A percentile compares a stretch with the other conserved stretches of the same genome.
Conservation (phyloP, 768 basidiomycete genomes). For the Phylloporus scabripes region DNA sequence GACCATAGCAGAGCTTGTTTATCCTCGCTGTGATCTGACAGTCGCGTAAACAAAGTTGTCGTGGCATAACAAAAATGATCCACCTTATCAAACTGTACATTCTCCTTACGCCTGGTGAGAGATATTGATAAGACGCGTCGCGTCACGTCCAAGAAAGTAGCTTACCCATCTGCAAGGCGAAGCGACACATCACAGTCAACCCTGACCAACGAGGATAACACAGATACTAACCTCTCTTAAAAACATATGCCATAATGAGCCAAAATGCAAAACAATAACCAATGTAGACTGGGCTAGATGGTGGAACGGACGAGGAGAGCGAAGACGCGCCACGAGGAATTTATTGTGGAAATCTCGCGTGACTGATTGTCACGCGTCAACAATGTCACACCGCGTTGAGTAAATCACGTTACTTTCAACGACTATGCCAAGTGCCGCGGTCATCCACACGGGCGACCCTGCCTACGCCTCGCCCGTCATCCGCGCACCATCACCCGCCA, state of each 20-base stretch:
- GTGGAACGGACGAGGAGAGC: conserved; percentile 17
- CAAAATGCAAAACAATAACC: conserved; percentile 1
- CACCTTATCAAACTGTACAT: conserved; percentile 91
- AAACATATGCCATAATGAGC: conserved; percentile 44
- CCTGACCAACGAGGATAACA: neutral
- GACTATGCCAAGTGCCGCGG: conserved; percentile 26
- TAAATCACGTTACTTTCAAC: conserved; percentile 1
- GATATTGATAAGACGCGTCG: conserved; percentile 23
- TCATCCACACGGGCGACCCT: conserved; percentile 31
- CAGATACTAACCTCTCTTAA: conserved; percentile 47
- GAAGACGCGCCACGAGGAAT: conserved; percentile 27
- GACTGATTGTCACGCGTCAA: conserved; percentile 29
- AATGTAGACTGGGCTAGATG: conserved; percentile 15
- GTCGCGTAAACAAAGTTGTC: conserved; percentile 13
- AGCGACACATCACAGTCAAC: conserved; percentile 7
- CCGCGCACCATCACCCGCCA: conserved; percentile 42
- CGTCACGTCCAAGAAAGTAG: conserved; percentile 4
- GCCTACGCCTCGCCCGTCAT: conserved; percentile 43
- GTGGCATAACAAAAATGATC: conserved; percentile 17
- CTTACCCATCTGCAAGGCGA: conserved; percentile 43
- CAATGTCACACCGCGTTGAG: conserved; percentile 30
- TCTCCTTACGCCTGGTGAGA: conserved; percentile 69
- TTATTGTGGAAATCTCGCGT: conserved; percentile 24
- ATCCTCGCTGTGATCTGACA: conserved; percentile 79
- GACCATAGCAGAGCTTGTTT: conserved; percentile 90